These are phyloP conservation scores for Solanum ossicruentum DNA, from an alignment of 257 asterid species.

Conservation along the genomic window DNA sequence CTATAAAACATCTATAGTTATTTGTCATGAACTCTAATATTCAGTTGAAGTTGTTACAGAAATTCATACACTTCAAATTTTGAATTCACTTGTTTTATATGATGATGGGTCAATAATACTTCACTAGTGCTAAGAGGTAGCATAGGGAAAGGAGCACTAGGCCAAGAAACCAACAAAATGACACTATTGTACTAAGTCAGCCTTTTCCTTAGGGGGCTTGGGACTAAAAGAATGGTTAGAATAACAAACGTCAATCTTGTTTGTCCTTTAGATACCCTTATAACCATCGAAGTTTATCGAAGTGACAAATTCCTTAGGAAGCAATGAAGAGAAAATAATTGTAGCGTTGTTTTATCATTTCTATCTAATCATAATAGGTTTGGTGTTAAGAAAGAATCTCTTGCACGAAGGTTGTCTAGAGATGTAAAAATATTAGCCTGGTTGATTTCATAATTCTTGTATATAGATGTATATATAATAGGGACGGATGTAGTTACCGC, in stretches of 20 bases:
- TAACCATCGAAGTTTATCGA: background rate
- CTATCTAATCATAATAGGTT: background rate
- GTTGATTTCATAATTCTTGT: background rate
- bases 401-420: background rate
- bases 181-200: background rate
- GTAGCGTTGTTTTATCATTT: background rate
- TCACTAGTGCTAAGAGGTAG: background rate
- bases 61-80: background rate
- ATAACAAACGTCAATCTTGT: background rate
- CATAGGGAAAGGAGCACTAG: background rate
- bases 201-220: background rate
- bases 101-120: background rate
- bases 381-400: background rate
- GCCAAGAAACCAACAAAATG: background rate
- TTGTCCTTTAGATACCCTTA: background rate
- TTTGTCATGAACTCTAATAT: background rate
- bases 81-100: background rate
- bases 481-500: constrained; percentile 29
- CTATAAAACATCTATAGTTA: background rate
- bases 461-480: background rate
- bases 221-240: background rate
- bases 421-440: background rate
- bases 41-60: background rate
- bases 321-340: background rate
- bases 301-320: background rate